Percentiles rank a stretch among this genome's conserved stretches.
Conservation (phyloP, 352 stramenopile species). For the Pythium biforme region DNA sequence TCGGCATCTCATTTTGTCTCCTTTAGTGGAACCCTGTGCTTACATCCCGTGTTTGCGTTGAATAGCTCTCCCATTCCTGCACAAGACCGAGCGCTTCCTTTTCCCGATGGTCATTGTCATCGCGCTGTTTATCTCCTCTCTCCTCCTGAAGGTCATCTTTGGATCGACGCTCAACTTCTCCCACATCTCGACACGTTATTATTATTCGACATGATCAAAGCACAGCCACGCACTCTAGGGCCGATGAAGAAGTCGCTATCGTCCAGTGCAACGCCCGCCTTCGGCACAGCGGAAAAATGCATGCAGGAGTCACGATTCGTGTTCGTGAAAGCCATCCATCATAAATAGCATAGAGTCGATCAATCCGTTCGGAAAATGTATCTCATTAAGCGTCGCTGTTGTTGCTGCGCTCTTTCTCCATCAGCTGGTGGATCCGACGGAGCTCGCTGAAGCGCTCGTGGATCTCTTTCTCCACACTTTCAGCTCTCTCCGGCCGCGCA, state of each 20-base stretch:
- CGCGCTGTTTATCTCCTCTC: conserved; percentile 75
- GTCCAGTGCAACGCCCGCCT: background rate
- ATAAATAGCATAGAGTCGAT: conserved; percentile 1
- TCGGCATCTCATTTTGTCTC: conserved; percentile 2
- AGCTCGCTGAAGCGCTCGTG: conserved; percentile 63
- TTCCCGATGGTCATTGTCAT: conserved; percentile 79
- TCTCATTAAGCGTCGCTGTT: conserved; percentile 18
- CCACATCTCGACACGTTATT: conserved; percentile 76
- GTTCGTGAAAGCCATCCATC: background rate
- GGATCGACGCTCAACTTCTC: conserved; percentile 67
- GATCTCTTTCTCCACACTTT: conserved; percentile 59
- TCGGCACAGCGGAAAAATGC: background rate
- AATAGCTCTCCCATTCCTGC: conserved; percentile 85
- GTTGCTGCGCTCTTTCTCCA: conserved; percentile 42
- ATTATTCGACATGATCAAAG: conserved; percentile 54
- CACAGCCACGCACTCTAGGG: no score
- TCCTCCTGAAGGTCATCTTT: conserved; percentile 75
- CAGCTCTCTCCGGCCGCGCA: conserved; percentile 38
- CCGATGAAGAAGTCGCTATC: background rate
- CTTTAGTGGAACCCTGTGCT: no score
- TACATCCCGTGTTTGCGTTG: no score
- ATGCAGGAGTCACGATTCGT: background rate
- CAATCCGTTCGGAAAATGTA: background rate
- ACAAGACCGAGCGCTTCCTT: conserved; percentile 89
- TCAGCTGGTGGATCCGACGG: conserved; percentile 59